Conservation (phyloP, 2,329 filamentous ascomycete species). For the Escovopsis sp. region DNA sequence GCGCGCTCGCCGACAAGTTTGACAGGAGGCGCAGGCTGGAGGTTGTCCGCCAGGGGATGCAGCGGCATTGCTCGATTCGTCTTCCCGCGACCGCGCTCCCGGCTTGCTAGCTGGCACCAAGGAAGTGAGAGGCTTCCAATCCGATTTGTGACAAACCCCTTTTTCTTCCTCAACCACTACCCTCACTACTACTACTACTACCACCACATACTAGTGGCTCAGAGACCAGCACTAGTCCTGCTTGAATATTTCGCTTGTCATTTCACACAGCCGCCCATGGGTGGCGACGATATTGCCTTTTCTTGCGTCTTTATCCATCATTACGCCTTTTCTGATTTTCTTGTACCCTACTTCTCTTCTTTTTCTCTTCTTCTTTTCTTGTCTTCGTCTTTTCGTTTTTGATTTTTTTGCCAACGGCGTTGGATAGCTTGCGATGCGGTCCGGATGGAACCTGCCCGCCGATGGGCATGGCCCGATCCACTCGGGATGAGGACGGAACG, state of each 20-base stretch:
- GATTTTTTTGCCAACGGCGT: constrained; percentile 10
- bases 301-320: too few relatives aligned
- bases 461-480: too few relatives aligned
- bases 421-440: constrained; percentile 9
- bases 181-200: too few relatives aligned
- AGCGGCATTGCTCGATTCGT: neutral
- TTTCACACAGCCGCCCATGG: neutral
- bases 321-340: neutral
- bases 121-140: too few relatives aligned
- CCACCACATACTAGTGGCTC: too few relatives aligned
- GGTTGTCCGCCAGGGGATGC: neutral
- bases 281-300: too few relatives aligned
- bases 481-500: too few relatives aligned
- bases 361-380: neutral
- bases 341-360: neutral
- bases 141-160: too few relatives aligned
- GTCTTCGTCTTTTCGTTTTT: constrained; percentile 5
- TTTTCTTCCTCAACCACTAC: too few relatives aligned
- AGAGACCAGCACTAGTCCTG: too few relatives aligned
- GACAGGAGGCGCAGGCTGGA: neutral
- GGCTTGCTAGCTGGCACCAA: too few relatives aligned
- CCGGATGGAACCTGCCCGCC: neutral
- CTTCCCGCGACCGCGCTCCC: too few relatives aligned
- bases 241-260: neutral
- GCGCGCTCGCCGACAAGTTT: constrained; percentile 2